These are phyloP conservation scores for Nakazawaea populi DNA, from an alignment of 805 yeast genomes.

Conservation along the genomic window DNA sequence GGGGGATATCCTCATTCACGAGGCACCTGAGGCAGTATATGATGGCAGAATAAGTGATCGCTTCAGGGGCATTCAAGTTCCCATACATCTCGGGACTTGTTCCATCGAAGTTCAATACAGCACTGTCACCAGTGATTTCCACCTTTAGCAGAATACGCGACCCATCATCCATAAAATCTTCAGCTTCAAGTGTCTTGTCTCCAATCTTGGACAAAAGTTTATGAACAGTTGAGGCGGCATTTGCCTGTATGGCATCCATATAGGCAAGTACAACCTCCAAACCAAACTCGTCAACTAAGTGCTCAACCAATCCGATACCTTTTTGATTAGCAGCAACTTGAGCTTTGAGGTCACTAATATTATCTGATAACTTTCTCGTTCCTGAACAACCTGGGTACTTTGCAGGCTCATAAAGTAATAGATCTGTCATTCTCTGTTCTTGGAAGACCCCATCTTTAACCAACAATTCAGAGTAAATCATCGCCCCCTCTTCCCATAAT, in stretches of 20 bases:
- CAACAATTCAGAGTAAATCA: constrained; percentile 70
- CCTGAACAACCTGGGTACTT: constrained; percentile 85
- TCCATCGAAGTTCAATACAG: constrained; percentile 78
- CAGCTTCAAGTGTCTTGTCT: constrained; percentile 35
- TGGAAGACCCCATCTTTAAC: constrained; percentile 72
- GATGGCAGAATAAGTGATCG: constrained; percentile 85
- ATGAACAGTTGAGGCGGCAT: constrained; percentile 71
- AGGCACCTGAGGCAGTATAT: constrained; percentile 81
- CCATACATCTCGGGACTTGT: constrained; percentile 86
- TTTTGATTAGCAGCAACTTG: constrained; percentile 86
- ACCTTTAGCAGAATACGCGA: constrained; percentile 56
- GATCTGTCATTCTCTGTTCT: constrained; percentile 56
- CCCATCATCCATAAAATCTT: constrained; percentile 80
- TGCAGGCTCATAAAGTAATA: constrained; percentile 71
- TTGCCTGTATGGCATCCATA: constrained; percentile 77
- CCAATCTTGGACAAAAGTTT: constrained; percentile 39
- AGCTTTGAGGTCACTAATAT: constrained; percentile 77
- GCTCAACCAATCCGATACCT: constrained; percentile 63
- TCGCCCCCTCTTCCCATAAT: constrained; percentile 87
- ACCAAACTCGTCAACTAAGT: constrained; percentile 58
- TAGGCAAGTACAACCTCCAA: constrained; percentile 56
- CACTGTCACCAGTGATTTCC: constrained; percentile 40
- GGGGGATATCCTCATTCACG: constrained; percentile 82
- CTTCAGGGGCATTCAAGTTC: constrained; percentile 87
- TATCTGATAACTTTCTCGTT: constrained; percentile 77